Evolutionary conservation across 768 basidiomycete genomes (phyloP), one percentile per base, ranked within the genome.

Genomic region (Boletus tylopilopsis): DNA sequence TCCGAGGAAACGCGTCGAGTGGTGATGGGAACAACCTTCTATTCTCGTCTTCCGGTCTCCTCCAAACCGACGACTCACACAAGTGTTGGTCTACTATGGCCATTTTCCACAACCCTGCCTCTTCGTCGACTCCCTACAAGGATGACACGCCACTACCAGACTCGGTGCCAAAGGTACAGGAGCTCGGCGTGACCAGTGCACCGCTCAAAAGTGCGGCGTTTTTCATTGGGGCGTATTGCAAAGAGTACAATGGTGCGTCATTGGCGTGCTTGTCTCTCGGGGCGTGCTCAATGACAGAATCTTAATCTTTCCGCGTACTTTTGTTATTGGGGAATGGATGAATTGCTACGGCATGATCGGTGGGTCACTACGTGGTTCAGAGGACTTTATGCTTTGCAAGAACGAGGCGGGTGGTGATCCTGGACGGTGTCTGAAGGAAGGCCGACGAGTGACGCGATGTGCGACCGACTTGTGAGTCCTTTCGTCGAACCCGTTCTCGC

Each of bases 331-430:
- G n/a, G 10, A 40, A 46, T 40, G 40, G 13, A 23, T n/a, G 2
- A 35, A 11, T 29, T 32, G 37, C 24, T n/a, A 30, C 15, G 30
- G 33, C n/a, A 16, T 33, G 32, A 19, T 37, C 22, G 29, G 47
- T 39, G 19, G 15, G 12, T 24, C 6, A 22, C 45, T 58, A 71
- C 73, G 30, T 41, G 47, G 47, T 46, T 42, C 64, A 90, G 90
- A 92, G 79, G 89, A 92, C 73, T 92, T 91, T 62, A 95, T 98
- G 92, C 86, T 97, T 45, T 99, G 96, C 80, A 98, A 98, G 74
- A 76, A 82, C 21, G 94, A 97, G 75, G 86, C 80, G 63, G 79
- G 87, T 51, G 52, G 59, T 24, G 86, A 95, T 63, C 93, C 95
- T 10, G 91, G 71, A 19, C 92, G 94, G 67, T 99, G 96, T 70